These are phyloP conservation scores for Helotiales sp. DNA, from an alignment of 2,329 filamentous ascomycete genomes.

Conservation along the genomic window DNA sequence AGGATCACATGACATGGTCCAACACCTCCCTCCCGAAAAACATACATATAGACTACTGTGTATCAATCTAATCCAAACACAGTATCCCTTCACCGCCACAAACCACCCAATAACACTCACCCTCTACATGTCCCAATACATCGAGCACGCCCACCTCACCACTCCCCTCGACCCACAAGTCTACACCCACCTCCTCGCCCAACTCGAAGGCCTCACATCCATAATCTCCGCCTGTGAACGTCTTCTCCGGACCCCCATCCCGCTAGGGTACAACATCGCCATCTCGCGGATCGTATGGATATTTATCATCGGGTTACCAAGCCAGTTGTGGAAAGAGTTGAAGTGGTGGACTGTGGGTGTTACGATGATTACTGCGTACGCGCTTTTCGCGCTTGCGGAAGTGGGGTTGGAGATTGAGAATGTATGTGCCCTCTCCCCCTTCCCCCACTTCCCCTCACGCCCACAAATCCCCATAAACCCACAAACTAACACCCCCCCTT, in stretches of 20 bases:
- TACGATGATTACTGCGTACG: conserved; percentile 28
- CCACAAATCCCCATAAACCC: too few relatives aligned
- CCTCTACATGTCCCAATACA: conserved; percentile 19
- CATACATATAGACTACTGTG: too few relatives aligned
- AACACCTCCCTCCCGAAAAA: too few relatives aligned
- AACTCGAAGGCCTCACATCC: conserved; percentile 25
- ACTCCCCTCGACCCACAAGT: conserved; percentile 27
- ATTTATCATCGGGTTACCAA: conserved; percentile 26
- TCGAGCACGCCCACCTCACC: conserved; percentile 19
- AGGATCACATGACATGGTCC: too few relatives aligned
- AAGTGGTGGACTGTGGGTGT: conserved; percentile 26
- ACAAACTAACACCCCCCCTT: too few relatives aligned
- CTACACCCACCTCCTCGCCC: conserved; percentile 28
- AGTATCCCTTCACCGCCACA: conserved; percentile 15
- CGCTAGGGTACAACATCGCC: conserved; percentile 29
- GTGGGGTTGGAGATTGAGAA: conserved; percentile 29
- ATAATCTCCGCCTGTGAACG: conserved; percentile 29
- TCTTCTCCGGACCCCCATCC: conserved; percentile 28
- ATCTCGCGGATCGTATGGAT: conserved; percentile 30
- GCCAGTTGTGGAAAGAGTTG: conserved; percentile 25
- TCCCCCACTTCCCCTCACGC: too few relatives aligned
- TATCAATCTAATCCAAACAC: not conserved
- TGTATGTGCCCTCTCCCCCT: too few relatives aligned
- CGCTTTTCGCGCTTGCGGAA: conserved; percentile 25
- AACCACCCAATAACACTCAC: conserved; percentile 26